Evolutionary conservation across 148 eudicot genomes (phyloP), one percentile per base, ranked within the genome.

Genomic region (Selenicereus undatus): DNA sequence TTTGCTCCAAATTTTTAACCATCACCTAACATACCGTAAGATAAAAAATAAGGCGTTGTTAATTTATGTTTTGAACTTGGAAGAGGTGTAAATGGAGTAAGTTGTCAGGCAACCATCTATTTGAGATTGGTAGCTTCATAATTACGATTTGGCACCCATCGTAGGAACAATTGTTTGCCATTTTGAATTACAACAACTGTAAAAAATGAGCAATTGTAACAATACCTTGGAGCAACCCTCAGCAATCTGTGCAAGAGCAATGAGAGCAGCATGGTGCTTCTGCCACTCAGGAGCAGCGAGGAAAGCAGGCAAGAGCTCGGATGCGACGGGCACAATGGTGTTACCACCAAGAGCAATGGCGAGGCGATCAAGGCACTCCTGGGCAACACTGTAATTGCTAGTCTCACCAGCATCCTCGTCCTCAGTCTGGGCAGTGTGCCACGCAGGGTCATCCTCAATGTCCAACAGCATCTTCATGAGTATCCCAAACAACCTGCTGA

Each of bases 191-290:
- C 43, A 39, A 7, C 43, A 39, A 39, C 3, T 39, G 3, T 39
- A 39, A 39, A 2, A 39, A 39, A 39, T 39, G 43, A 7, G 43
- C 8, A 4, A 39, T 39, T 39, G 43, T 39, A 39, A 39, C 43
- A 39, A 17, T 85, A 95, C 98, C 97, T 93, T 93, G 21, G 97
- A 80, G 85, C 98, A 95, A 51, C 98, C 97, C 86, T 95, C 97
- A 2, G 98, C 98, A 77, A 93, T 95, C 83, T 93, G 97, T 18
- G 98, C 97, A 68, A 95, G 91, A 22, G 94, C 93, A 77, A 93
- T 95, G 24, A 95, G 86, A 0, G 98, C 98, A 20, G 98, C 97
- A 72, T 91, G 97, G 84, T 85, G 97, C 73, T 90, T 93, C 85
- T 90, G 95, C 97, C 97, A 94, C 82, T 90, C 91, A 5, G 91